These are phyloP conservation scores for Fusarium sp. DNA, from an alignment of 2,329 filamentous ascomycete species.

Conservation along the genomic window DNA sequence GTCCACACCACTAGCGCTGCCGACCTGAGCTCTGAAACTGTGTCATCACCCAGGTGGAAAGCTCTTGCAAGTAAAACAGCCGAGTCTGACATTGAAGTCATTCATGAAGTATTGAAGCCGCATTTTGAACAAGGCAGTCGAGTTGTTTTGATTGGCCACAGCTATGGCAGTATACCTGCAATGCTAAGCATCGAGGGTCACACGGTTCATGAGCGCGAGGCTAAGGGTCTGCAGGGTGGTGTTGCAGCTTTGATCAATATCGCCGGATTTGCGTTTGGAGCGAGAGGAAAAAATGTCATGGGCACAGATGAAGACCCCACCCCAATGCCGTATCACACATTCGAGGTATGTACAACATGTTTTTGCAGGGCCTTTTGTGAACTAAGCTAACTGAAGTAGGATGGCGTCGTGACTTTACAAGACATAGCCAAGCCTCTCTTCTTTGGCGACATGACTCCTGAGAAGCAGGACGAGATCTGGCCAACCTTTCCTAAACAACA, in stretches of 20 bases:
- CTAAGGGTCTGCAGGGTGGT: background rate
- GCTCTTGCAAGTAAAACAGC: background rate
- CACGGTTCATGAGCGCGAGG: background rate
- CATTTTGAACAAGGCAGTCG: background rate
- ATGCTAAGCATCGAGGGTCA: background rate
- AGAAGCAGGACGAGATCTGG: background rate
- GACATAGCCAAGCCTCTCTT: background rate
- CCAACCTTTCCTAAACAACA: slow-evolving; percentile 5
- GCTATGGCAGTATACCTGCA: slow-evolving; percentile 6
- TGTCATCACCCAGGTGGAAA: background rate
- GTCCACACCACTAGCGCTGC: background rate
- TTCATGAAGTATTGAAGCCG: background rate
- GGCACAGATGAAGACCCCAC: background rate
- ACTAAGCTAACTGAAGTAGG: background rate
- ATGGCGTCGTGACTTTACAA: background rate
- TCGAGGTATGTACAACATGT: background rate
- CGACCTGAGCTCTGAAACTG: background rate
- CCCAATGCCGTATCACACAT: background rate
- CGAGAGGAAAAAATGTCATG: slow-evolving; percentile 3
- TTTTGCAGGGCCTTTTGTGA: background rate
- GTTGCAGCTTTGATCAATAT: background rate
- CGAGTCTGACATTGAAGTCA: background rate
- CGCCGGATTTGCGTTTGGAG: background rate
- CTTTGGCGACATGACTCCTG: background rate
- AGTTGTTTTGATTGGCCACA: background rate